phyloP scores from a whole-genome alignment of 495 filamentous ascomycete genomes.

The Hypoxylon cercidicola region DNA sequence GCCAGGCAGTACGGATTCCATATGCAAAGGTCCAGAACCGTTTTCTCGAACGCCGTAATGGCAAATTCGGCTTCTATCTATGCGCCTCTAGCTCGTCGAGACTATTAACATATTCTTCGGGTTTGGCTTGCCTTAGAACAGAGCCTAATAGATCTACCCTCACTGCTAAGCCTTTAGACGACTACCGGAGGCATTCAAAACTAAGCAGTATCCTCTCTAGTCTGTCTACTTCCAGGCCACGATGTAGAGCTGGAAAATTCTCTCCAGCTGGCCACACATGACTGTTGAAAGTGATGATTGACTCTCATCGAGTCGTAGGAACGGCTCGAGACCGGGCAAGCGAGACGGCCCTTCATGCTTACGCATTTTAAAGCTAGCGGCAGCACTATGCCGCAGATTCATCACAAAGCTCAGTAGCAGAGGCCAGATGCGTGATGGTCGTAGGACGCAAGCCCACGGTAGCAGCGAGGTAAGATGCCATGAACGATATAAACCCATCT shows the following conservation, averaged over 20 bases:
- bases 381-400: not conserved
- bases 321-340: not conserved
- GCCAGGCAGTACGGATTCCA: not conserved
- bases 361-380: not conserved
- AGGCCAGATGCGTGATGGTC: not conserved
- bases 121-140: not conserved
- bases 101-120: not conserved
- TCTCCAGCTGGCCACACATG: not conserved
- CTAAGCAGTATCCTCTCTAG: not conserved
- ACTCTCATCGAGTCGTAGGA: not conserved
- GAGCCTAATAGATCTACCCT: not conserved
- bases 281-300: not conserved
- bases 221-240: not conserved
- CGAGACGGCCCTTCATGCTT: not conserved
- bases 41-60: not conserved
- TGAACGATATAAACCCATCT: not conserved
- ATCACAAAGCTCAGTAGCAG: not conserved
- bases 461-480: not conserved
- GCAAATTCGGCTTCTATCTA: not conserved
- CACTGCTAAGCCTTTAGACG: not conserved
- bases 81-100: not conserved
- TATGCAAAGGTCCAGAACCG: not conserved
- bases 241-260: not conserved
- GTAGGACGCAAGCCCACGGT: not conserved
- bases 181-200: not conserved